These are phyloP conservation scores for Candida xyloterini DNA, from an alignment of 805 yeast species.

Conservation along the genomic window DNA sequence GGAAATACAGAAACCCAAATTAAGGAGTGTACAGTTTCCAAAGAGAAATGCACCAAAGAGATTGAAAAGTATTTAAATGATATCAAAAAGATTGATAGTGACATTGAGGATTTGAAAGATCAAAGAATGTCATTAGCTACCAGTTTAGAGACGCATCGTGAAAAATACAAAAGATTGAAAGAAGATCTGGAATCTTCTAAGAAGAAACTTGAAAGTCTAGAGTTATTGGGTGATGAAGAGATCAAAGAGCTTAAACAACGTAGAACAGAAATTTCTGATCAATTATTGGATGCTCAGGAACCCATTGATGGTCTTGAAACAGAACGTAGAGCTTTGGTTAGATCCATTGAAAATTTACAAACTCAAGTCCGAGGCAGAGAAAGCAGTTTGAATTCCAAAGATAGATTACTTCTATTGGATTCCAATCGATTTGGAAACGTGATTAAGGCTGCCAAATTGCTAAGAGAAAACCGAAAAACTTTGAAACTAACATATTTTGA, in stretches of 20 bases:
- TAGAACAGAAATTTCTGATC: slow-evolving; percentile 26
- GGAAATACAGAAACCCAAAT: slow-evolving; percentile 20
- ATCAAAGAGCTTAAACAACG: slow-evolving; percentile 23
- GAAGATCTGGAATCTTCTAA: slow-evolving; percentile 14
- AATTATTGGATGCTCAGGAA: slow-evolving; percentile 20
- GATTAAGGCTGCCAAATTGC: slow-evolving; percentile 38
- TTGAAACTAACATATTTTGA: slow-evolving; percentile 49
- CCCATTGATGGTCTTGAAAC: slow-evolving; percentile 15
- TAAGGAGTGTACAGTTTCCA: slow-evolving; percentile 4
- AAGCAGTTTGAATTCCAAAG: slow-evolving; percentile 40
- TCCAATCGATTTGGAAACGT: slow-evolving; percentile 24
- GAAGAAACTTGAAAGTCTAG: slow-evolving; percentile 13
- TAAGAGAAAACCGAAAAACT: slow-evolving; percentile 38
- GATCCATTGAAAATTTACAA: slow-evolving; percentile 18
- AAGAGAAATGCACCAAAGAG: slow-evolving; percentile 9
- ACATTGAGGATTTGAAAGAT: slow-evolving; percentile 32
- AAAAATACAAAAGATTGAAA: slow-evolving; percentile 30
- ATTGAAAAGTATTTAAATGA: slow-evolving; percentile 6
- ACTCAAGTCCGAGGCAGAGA: slow-evolving; percentile 15
- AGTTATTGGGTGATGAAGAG: slow-evolving; percentile 19
- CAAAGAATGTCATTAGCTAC: slow-evolving; percentile 33
- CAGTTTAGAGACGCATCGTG: slow-evolving; percentile 37
- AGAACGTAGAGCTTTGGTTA: slow-evolving; percentile 13
- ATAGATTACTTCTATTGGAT: slow-evolving; percentile 49
- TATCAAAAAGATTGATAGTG: slow-evolving; percentile 19